Evolutionary conservation across 2,329 filamentous ascomycete genomes (phyloP).

Genomic region (Dryadomyces quercivorus): DNA sequence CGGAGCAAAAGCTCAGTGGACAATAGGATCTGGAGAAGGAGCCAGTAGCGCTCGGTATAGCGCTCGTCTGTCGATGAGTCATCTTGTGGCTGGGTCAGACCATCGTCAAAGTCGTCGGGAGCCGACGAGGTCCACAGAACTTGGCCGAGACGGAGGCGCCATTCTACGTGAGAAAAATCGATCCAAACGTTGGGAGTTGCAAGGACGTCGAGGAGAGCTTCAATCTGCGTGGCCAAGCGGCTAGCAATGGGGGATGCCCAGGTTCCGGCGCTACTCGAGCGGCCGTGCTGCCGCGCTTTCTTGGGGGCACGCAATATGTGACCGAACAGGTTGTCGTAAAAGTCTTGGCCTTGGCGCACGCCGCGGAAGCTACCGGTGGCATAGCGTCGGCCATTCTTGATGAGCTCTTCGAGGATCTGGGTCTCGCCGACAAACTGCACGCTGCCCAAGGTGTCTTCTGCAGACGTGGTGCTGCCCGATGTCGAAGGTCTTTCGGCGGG

Average conservation of each 20-base stretch:
- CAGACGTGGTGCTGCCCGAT: background rate
- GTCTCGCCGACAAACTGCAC: constrained; percentile 45
- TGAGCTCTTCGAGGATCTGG: constrained; percentile 45
- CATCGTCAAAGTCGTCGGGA: constrained; percentile 9
- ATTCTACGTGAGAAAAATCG: constrained; percentile 63
- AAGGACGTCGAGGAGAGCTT: constrained; percentile 53
- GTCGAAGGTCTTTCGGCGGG: background rate
- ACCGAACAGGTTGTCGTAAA: constrained; percentile 51
- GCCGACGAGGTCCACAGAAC: constrained; percentile 45
- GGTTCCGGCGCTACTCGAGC: constrained; percentile 11
- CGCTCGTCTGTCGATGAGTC: constrained; percentile 34
- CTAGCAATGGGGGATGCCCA: background rate
- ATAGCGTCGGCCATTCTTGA: constrained; percentile 43
- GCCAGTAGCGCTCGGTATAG: constrained; percentile 53
- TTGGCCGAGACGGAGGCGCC: constrained; percentile 61
- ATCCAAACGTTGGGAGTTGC: constrained; percentile 57
- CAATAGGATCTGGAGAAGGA: constrained; percentile 52
- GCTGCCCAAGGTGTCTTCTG: constrained; percentile 20
- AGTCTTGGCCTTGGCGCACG: constrained; percentile 37
- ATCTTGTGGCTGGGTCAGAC: constrained; percentile 25
- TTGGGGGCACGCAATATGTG: constrained; percentile 46
- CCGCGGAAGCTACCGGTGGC: constrained; percentile 37
- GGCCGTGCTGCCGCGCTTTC: constrained; percentile 37
- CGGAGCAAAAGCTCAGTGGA: constrained; percentile 54
- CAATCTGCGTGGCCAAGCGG: constrained; percentile 57